Base-by-base conservation (phyloP, 371 early-diverging fungal genomes). In the Mortierella sp. region DNA sequence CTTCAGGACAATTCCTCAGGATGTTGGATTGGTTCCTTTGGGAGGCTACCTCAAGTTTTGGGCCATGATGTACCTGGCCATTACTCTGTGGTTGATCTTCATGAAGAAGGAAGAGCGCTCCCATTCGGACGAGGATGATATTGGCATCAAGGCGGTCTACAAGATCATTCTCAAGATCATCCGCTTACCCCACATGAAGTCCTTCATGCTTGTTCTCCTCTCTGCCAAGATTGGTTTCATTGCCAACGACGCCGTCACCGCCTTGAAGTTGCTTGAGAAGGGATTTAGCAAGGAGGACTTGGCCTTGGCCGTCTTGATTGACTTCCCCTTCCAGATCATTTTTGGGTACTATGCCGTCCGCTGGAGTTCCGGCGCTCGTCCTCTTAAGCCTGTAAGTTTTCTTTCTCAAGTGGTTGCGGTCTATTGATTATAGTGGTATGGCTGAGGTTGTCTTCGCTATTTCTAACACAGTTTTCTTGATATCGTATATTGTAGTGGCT, bases 331-430 rank as follows among this genome's bases (percentile, higher is more conserved):
- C 70, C 98, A 99, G 88, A 94, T 99, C 72, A 89, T 98, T 77
- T 97, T 99, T 90, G 99, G 99, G 6, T 98, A 97, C 87, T 97
- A 97, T 88, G 98, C 98, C 0, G 99, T 98, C 28, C 95, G 96
- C 80, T 98, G 98, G 99, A 97, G 97, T 47, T 93, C 90, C 77
- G 98, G 98, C 0, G 83, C 89, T 19, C 90, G 95, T 47, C 98
- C 98, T 3, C 88, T 98, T 80, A 93, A 91, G 60, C 98, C 99
- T 38, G 96, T 96, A 92, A 87, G 92, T 89, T 9, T 70, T 24
- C 92, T 2, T 92, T 92, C 8, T 81, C 94, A 52, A 89, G 92
- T 47, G 93, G 92, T 80, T 94, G 95, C 71, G 92, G 80, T 89
- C 94, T 74, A 77, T 94, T 72, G 31, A 24, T 38, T 11, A 38